Evolutionary conservation across 2,329 filamentous ascomycete genomes (phyloP), one percentile per base, ranked within the genome.

Genomic region (Ceratocystis variospora): DNA sequence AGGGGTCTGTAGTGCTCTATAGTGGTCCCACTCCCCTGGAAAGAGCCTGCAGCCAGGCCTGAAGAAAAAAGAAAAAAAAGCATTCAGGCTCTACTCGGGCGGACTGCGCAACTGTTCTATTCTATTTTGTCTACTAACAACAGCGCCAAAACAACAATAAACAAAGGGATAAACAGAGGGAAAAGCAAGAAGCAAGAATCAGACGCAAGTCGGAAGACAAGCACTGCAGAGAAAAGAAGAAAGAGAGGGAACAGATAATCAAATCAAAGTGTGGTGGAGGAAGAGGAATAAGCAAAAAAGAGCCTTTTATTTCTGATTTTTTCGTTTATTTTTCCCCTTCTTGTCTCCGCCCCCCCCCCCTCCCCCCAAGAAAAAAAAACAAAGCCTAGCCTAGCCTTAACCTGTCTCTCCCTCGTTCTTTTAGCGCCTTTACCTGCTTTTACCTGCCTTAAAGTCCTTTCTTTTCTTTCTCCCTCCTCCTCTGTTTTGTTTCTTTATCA

Each of bases 401-500:
- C 46, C 15, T 55, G 10, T n/a, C 53, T 31, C 53, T 15, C 22
- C 19, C 19, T 28, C 15, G 53, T 15, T 28, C 22, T 28, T 28
- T 31, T 31, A 57, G 53, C 22, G 53, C 53, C 53, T 31, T 28
- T 15, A 57, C 53, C 53, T 5, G 53, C 53, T 25, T 31, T 28
- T 15, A 57, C 53, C 53, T 5, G 46, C 46, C 46, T 25, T 19
- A 48, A 50, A 50, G 46, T 25, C 46, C 8, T 50, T 50, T 50
- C n/a, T 50, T 50, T 50, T 50, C 19, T 50, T 50, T 31, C 17
- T 31, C 22, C 22, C 53, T 28, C 22, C 53, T 31, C 28, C 12
- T 53, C 46, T 22, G 31, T 66, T 41, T 57, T 45, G 3, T 61
- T 61, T 41, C 25, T 61, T 22, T 48, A 62, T 62, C 59, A 41